A percentile compares a stretch with the other conserved stretches of the same genome.
These are phyloP conservation scores for Clonostachys chloroleuca DNA, from an alignment of 2,329 filamentous ascomycete genomes.

Conservation along the genomic window DNA sequence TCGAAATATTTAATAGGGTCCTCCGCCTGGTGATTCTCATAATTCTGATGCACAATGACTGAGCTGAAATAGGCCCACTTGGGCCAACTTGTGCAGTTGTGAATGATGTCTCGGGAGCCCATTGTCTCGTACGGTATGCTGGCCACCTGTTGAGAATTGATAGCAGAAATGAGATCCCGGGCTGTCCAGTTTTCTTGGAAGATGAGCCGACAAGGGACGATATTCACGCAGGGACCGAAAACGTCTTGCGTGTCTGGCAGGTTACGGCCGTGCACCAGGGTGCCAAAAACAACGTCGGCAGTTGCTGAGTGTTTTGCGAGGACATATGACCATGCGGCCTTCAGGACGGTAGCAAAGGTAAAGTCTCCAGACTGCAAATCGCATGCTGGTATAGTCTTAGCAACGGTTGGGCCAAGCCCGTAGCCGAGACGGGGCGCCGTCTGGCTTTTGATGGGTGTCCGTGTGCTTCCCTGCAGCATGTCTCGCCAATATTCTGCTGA, in stretches of 20 bases:
- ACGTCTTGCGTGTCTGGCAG: slow-evolving; percentile 24
- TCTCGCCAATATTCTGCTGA: neutral
- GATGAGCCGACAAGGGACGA: slow-evolving; percentile 12
- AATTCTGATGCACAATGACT: slow-evolving; percentile 12
- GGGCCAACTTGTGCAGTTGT: slow-evolving; percentile 12
- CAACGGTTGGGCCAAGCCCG: too few relatives aligned
- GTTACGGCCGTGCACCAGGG: slow-evolving; percentile 32
- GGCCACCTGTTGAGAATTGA: slow-evolving; percentile 21
- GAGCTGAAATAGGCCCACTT: slow-evolving; percentile 8
- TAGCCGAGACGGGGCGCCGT: too few relatives aligned
- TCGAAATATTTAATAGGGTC: too few relatives aligned
- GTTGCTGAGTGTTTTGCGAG: slow-evolving; percentile 26
- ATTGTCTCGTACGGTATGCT: slow-evolving; percentile 13
- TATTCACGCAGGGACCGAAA: slow-evolving; percentile 32
- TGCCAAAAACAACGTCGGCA: slow-evolving; percentile 32
- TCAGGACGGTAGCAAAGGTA: slow-evolving; percentile 30
- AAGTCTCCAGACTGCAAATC: slow-evolving; percentile 8
- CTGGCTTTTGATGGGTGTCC: neutral
- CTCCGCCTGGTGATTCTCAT: too few relatives aligned
- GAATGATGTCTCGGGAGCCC: slow-evolving; percentile 13
- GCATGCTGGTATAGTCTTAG: neutral
- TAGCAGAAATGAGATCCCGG: too few relatives aligned
- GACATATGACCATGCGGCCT: slow-evolving; percentile 35
- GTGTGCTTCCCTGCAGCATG: slow-evolving; percentile 1
- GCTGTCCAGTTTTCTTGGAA: too few relatives aligned